Base-by-base conservation (phyloP, 208 protist genomes). In the Trypanosoma theileri region DNA sequence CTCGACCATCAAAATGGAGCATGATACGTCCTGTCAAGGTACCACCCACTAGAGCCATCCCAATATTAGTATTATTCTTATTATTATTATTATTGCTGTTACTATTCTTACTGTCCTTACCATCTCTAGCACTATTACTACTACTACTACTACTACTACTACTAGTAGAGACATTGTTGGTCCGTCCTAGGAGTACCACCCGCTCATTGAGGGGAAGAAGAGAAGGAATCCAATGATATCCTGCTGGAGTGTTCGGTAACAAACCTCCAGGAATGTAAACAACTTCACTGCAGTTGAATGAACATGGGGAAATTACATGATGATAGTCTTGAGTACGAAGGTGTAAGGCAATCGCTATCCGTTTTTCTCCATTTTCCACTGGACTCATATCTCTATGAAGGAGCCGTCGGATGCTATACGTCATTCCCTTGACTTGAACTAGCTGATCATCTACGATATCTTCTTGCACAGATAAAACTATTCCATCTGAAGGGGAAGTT, bases 401-500 rank as follows among this genome's bases (percentile, higher is more conserved):
- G 24, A 96, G 79, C n/a, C 80, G 63, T 16, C 79, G 77, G 28
- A 90, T 61, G 59, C 76, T 77, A 73, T 94, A 94, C 6, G 64
- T 75, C 40, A 86, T 51, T 42, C 91, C 91, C 73, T 96, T 96
- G 7, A 96, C 87, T 69, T 94, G 91, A 48, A 92, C 74, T 51
- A 95, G 42, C 19, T 59, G 57, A n/a, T 86, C 83, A 11, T 82
- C 71, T 17, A 61, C 10, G 41, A 79, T 69, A 35, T 65, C 46
- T 24, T 85, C 79, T 11, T 84, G 53, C 50, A 91, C 57, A 0
- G 79, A 77, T 14, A 92, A 59, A 22, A 96, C 66, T 44, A 86
- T 70, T 4, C 91, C 91, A 53, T 96, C 91, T 51, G 84, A 87
- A 14, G 91, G 91, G n/a, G 77, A 51, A 16, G 86, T 77, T 22